Evolutionary conservation across 306 rosid species (phyloP), one percentile per base, ranked within the genome.

Genomic region (Cucumis cinereus): DNA sequence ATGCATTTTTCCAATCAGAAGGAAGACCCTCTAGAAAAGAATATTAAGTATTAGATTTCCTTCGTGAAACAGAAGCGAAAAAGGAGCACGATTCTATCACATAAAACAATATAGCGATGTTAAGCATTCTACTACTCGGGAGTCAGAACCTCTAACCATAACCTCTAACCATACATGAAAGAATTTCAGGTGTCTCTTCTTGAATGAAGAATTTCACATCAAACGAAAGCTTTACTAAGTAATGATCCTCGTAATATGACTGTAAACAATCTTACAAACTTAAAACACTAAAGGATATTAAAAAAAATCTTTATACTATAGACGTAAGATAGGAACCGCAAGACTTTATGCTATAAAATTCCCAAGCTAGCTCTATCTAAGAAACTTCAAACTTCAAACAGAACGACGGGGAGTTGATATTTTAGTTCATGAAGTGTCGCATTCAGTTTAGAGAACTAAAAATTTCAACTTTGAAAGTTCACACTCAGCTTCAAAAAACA

Each of bases 21-120:
- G 97, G 93, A 77, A 92, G 91, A 83, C 88, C 90, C 84, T 88
- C 99, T 94, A 28, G 81, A 87, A 82, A 36, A 86, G 72, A 79
- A 83, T 81, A 82, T 74, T 7, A 23, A 77, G 73, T 63, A 81
- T 82, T 80, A 82, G 82, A 36, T 57, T 60, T 68, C 67, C 54
- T 60, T 22, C 0, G n/a, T 30, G 72, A 58, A 84, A 17, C 52
- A 78, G 30, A 47, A 28, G 26, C 8, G 8, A 71, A 26, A 71
- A 24, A 26, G 40, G 36, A 71, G 59, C 24, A 71, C 2, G 54
- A 24, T 24, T 23, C n/a, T 6, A 23, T 47, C 38, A 45, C 23
- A 15, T 26, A 72, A 17, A 17, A 28, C 5, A 72, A 26, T 52
- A 36, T 28, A 28, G 45, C 19, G 19, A 72, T 47, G 23, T 45